These are phyloP conservation scores for Vigna angularis DNA, from an alignment of 306 rosid genomes.

Conservation along the genomic window DNA sequence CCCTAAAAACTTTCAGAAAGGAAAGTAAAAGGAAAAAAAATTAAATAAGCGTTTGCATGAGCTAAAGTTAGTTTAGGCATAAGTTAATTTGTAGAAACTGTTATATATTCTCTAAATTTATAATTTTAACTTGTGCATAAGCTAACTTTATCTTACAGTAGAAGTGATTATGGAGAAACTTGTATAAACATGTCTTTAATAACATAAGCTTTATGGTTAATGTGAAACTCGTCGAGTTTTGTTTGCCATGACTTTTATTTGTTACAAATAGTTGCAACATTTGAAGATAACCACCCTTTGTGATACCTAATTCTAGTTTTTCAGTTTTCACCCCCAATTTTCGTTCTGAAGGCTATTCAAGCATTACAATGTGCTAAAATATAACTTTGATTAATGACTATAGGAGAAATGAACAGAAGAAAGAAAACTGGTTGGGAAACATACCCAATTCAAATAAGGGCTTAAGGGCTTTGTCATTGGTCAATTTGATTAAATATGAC, in stretches of 20 bases:
- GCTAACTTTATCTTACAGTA: too few relatives aligned
- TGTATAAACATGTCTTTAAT: not conserved
- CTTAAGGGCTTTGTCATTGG: not conserved
- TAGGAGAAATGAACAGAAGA: not conserved
- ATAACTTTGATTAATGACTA: not conserved
- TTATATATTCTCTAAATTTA: too few relatives aligned
- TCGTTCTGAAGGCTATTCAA: not conserved
- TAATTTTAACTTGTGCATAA: too few relatives aligned
- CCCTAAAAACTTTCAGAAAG: too few relatives aligned
- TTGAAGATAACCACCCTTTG: not conserved
- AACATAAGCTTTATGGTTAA: not conserved
- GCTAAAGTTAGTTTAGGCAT: too few relatives aligned
- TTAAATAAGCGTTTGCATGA: too few relatives aligned
- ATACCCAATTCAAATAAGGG: not conserved
- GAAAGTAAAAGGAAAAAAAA: too few relatives aligned
- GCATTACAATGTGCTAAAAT: slow-evolving; percentile 4
- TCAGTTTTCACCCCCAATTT: not conserved
- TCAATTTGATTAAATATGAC: not conserved
- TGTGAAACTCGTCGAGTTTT: not conserved
- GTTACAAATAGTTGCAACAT: not conserved
- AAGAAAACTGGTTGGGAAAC: not conserved
- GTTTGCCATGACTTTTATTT: not conserved
- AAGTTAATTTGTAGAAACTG: too few relatives aligned
- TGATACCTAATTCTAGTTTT: not conserved
- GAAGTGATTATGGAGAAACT: too few relatives aligned